Conservation (phyloP, 495 filamentous ascomycete genomes). For the Pseudevernia furfuracea region DNA sequence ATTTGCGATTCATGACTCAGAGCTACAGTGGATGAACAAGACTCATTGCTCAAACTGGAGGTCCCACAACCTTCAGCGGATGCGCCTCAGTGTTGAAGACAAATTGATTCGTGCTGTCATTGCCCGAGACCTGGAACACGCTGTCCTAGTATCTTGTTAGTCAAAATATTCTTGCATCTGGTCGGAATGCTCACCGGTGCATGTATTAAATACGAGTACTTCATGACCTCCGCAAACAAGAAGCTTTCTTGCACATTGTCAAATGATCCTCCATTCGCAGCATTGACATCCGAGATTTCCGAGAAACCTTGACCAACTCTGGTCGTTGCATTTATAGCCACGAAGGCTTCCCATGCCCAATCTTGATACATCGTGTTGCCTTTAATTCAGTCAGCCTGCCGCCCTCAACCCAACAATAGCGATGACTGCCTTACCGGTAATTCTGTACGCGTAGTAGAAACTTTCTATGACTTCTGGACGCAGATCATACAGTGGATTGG, state of each 20-base stretch:
- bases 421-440: slow-evolving; percentile 55
- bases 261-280: slow-evolving; percentile 70
- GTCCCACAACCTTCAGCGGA: slow-evolving; percentile 51
- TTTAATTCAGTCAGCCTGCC: slow-evolving; percentile 9
- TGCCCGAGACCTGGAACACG: slow-evolving; percentile 54
- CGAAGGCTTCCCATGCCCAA: slow-evolving; percentile 80
- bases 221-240: slow-evolving; percentile 83
- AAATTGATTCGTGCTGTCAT: slow-evolving; percentile 51
- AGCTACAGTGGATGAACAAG: not conserved
- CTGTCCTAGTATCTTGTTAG: slow-evolving; percentile 39
- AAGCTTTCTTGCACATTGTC: slow-evolving; percentile 79
- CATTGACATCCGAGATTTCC: slow-evolving; percentile 35
- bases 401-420: slow-evolving; percentile 18
- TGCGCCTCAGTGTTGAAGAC: slow-evolving; percentile 86
- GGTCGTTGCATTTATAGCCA: slow-evolving; percentile 58
- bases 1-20: too few relatives aligned
- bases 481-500: slow-evolving; percentile 53
- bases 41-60: not conserved
- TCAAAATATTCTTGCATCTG: slow-evolving; percentile 13
- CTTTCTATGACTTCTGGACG: slow-evolving; percentile 83
- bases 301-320: slow-evolving; percentile 60
- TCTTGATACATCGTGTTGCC: slow-evolving; percentile 54
- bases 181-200: slow-evolving; percentile 28
- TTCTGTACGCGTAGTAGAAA: slow-evolving; percentile 79
- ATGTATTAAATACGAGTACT: slow-evolving; percentile 72